phyloP scores from a whole-genome alignment of 148 eudicot genomes.

The Rheum nobile region DNA sequence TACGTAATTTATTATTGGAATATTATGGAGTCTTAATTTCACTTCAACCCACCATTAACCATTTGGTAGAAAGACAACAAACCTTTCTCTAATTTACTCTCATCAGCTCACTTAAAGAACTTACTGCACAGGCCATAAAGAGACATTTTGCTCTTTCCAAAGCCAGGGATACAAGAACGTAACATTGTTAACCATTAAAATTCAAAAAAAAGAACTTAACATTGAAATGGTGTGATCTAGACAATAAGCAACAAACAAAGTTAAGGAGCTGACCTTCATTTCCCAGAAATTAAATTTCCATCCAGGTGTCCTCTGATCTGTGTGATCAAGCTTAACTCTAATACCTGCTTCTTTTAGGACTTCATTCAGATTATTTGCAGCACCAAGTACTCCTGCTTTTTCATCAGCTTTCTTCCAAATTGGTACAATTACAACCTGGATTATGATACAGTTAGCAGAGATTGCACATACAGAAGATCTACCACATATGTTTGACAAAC shows the following conservation, averaged over 20 bases:
- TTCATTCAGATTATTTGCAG: slow-evolving; percentile 53
- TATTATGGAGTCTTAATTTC: neutral
- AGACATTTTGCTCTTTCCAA: neutral
- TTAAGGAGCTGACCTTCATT: slow-evolving; percentile 60
- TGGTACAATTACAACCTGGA: slow-evolving; percentile 84
- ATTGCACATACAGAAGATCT: neutral
- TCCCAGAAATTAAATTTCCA: slow-evolving; percentile 99
- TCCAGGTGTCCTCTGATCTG: slow-evolving; percentile 96
- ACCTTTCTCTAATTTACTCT: neutral
- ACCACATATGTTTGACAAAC: neutral
- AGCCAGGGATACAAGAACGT: neutral
- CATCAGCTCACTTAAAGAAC: neutral
- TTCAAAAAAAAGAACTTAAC: neutral
- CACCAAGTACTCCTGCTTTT: slow-evolving; percentile 55
- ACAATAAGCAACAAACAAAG: neutral
- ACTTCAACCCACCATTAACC: neutral
- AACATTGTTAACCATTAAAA: too few relatives aligned
- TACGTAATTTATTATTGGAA: neutral
- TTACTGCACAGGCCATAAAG: neutral
- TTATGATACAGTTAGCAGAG: neutral
- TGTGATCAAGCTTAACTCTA: slow-evolving; percentile 74
- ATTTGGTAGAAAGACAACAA: neutral
- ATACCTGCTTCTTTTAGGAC: slow-evolving; percentile 62
- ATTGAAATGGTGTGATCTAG: neutral
- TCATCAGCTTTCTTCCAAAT: slow-evolving; percentile 95